Base-by-base conservation (phyloP, 2,329 filamentous ascomycete species). In the Penicillium sp. region DNA sequence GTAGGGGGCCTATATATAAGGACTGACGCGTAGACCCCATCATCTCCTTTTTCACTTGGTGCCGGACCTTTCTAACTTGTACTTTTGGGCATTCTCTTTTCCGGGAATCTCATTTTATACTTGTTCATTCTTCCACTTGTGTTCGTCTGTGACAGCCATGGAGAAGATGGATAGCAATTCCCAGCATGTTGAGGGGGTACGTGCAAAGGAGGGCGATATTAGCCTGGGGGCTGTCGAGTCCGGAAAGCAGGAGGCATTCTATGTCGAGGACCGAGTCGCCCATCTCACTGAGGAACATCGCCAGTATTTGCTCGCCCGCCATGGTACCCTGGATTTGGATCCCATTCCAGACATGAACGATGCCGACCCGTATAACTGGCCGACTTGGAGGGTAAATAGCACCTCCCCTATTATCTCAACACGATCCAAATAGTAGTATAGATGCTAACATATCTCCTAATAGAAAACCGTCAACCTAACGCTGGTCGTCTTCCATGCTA, bases 311-410 rank as follows among this genome's bases (percentile, higher is more conserved):
- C 71, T 86, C 12, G 66, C 78, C 33, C 78, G 80, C 58, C 84
- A 86, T 78, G 84, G 84, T 53, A 86, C 83, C 0, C 68, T 85
- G 26, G 79, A 85, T 22, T 78, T 86, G 4, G 82, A 85, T 53
- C 85, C 85, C 1, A 70, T 86, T 15, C 85, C 85, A 1, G 78
- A 78, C 35, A 78, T 79, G 67, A 78, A 78, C 38, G 79, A 81
- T 58, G 81, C 80, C 2, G 84, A 86, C 68, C 85, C 84, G 0
- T 85, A 84, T 70, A 86, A 87, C 63, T 86, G 83, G 83, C 79
- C 83, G 2, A 70, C 67, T 28, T 83, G 82, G 79, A 84, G 83
- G 76, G 81, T 80, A 66, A 61, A 62, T 22, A 38, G 59, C 28
- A 49, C 24, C 3, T 15, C 45, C 30, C n/a, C 15, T 49, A 19